Conservation (phyloP, 345 rosid genomes). For the Melaleuca quinquenervia region DNA sequence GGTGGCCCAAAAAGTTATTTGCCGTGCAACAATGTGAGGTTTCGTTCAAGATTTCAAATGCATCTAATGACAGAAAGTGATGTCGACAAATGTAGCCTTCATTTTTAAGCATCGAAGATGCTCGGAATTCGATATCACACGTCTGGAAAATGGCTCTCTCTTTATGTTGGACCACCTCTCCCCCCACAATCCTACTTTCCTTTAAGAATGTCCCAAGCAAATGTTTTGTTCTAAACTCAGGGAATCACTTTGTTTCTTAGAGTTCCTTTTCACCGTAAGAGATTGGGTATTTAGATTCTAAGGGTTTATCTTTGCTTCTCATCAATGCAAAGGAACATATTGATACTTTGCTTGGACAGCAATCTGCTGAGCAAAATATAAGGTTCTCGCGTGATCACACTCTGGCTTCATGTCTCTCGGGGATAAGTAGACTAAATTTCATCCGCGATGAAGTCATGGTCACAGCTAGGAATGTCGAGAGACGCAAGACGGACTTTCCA, state of each 20-base stretch:
- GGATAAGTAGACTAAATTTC: background rate
- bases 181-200: background rate
- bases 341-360: conserved; percentile 11
- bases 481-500: conserved; percentile 10
- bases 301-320: background rate
- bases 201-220: background rate
- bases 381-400: background rate
- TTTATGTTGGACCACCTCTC: background rate
- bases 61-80: background rate
- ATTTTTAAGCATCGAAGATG: background rate
- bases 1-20: background rate
- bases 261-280: background rate
- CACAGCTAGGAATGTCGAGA: background rate
- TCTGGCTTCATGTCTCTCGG: background rate
- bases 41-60: background rate
- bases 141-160: too few relatives aligned
- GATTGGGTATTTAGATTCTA: background rate
- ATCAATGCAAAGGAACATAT: conserved; percentile 12
- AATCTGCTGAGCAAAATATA: background rate
- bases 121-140: background rate
- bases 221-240: background rate
- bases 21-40: background rate
- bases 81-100: background rate
- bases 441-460: background rate
- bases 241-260: background rate